These are phyloP conservation scores for Musa acuminata DNA, from an alignment of 176 grass and related monocot genomes.

Conservation along the genomic window DNA sequence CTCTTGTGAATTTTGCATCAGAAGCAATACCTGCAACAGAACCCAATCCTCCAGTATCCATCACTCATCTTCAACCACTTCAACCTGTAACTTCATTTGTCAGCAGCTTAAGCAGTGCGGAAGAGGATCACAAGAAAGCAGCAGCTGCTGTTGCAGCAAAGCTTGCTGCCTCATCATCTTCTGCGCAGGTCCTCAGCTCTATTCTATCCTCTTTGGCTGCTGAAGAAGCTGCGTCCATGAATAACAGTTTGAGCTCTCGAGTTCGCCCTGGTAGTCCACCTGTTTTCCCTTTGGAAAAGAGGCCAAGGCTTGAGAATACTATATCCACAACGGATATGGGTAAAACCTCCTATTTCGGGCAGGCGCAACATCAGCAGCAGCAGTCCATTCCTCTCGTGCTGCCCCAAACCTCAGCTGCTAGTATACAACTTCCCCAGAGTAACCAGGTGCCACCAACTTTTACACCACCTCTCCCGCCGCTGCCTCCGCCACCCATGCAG, in stretches of 20 bases:
- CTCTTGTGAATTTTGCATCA: conserved; percentile 25
- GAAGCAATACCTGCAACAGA: conserved; percentile 21
- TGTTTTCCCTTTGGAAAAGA: conserved; percentile 55
- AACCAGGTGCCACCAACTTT: conserved; percentile 43
- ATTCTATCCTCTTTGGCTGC: conserved; percentile 57
- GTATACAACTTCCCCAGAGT: conserved; percentile 15
- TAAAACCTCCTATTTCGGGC: conserved; percentile 30
- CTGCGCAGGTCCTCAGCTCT: conserved; percentile 47
- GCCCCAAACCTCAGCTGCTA: conserved; percentile 26
- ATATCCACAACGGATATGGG: conserved; percentile 27
- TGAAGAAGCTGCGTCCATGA: conserved; percentile 56
- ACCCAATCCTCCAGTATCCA: conserved; percentile 6
- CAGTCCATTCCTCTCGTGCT: conserved; percentile 26
- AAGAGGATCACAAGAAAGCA: conserved; percentile 58
- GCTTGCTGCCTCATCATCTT: conserved; percentile 64
- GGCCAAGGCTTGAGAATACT: conserved; percentile 51
- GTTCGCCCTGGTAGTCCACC: conserved; percentile 32
- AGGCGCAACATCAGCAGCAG: conserved; percentile 29
- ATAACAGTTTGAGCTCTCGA: conserved; percentile 23
- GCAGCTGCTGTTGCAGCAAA: conserved; percentile 87
- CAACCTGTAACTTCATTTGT: conserved; percentile 33
- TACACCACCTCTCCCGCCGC: conserved; percentile 45
- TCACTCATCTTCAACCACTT: conserved; percentile 29
- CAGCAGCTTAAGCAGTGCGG: conserved; percentile 20
- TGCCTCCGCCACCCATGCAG: conserved; percentile 29